Conservation (phyloP, 225 moss, liverwort and hornwort species). For the Physcomitrium patens region DNA sequence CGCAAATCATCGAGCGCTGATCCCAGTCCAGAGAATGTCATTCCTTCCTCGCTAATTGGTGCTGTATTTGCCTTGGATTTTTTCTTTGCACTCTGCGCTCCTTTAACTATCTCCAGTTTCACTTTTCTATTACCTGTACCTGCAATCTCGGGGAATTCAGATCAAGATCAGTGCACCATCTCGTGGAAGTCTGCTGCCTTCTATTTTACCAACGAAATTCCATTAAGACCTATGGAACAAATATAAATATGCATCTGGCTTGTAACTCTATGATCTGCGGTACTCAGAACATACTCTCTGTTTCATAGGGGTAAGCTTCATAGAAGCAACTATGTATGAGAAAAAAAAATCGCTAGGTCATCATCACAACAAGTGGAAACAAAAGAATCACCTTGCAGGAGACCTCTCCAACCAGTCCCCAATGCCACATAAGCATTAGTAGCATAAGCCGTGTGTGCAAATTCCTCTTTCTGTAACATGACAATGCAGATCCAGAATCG, state of each 20-base stretch:
- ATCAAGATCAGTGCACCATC: background rate
- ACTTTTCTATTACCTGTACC: constrained; percentile 68
- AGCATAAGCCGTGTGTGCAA: constrained; percentile 93
- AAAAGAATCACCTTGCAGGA: constrained; percentile 70
- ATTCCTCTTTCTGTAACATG: constrained; percentile 86
- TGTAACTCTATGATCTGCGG: background rate
- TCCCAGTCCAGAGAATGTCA: constrained; percentile 70
- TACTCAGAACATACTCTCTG: constrained; percentile 1
- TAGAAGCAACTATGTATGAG: background rate
- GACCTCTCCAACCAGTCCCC: constrained; percentile 64
- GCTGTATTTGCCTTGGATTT: constrained; percentile 53
- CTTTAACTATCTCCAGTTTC: constrained; percentile 70
- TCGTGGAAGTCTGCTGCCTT: background rate
- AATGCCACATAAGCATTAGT: constrained; percentile 90
- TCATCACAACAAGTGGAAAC: background rate
- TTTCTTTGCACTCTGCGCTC: constrained; percentile 60
- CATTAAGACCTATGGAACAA: background rate
- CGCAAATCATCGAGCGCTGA: constrained; percentile 74
- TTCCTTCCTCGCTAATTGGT: constrained; percentile 39
- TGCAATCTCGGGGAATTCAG: constrained; percentile 22
- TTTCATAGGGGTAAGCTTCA: background rate
- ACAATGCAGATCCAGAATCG: constrained; percentile 7
- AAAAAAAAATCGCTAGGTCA: background rate
- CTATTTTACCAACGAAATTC: constrained; percentile 12
- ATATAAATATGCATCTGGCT: constrained; percentile 10